phyloP scores from a whole-genome alignment of 2,329 filamentous ascomycete genomes.

The Fusarium beomiforme region DNA sequence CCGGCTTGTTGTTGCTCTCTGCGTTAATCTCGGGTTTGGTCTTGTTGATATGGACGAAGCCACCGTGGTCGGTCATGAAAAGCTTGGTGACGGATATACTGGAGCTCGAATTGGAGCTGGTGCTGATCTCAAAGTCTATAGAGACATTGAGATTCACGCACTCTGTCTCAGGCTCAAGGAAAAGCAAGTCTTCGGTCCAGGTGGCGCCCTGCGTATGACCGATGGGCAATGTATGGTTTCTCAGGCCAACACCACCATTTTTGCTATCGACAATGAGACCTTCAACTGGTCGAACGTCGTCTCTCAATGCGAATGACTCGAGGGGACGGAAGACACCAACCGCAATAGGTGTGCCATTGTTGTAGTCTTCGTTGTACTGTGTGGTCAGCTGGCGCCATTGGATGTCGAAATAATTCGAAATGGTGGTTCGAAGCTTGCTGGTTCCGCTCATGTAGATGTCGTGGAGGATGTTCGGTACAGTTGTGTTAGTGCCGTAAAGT shows the following conservation, averaged over 20 bases:
- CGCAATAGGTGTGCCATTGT: conserved; percentile 47
- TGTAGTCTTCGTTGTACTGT: conserved; percentile 28
- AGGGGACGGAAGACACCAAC: conserved; percentile 37
- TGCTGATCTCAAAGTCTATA: conserved; percentile 51
- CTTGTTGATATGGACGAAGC: conserved; percentile 52
- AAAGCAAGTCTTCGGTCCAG: conserved; percentile 60
- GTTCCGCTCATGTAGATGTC: conserved; percentile 36
- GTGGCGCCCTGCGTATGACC: conserved; percentile 47
- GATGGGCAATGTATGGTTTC: conserved; percentile 55
- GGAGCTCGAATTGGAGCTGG: background rate
- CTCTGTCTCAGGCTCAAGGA: conserved; percentile 55
- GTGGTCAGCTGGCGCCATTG: conserved; percentile 48
- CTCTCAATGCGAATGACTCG: conserved; percentile 45
- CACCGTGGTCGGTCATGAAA: conserved; percentile 54
- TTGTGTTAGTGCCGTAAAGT: conserved; percentile 27
- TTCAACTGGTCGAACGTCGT: conserved; percentile 50
- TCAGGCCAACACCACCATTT: conserved; percentile 55
- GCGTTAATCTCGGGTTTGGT: conserved; percentile 47
- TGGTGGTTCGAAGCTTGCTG: conserved; percentile 20
- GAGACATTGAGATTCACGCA: conserved; percentile 57
- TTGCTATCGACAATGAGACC: conserved; percentile 55
- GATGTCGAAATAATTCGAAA: conserved; percentile 33
- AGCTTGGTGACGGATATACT: conserved; percentile 33
- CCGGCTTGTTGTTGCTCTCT: conserved; percentile 46
- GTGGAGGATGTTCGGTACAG: conserved; percentile 42